Conservation (phyloP, 495 filamentous ascomycete genomes). For the Aspergillus bridgeri region DNA sequence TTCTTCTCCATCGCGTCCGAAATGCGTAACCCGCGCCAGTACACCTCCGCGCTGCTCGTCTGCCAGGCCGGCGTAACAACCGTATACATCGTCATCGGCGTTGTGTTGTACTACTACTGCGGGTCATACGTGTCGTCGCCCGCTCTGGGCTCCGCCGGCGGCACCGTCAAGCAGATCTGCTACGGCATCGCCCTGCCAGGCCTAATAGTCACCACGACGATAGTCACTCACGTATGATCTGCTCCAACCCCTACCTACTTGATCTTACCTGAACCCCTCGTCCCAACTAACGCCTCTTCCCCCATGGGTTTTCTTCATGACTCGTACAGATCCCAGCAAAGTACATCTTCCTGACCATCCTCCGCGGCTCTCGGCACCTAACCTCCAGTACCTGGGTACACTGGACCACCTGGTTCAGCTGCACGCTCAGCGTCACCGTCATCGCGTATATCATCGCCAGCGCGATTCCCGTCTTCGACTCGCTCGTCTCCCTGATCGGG, state of each 20-base stretch:
- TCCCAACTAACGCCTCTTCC: slow-evolving; percentile 25
- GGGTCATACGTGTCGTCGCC: slow-evolving; percentile 66
- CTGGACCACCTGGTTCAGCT: slow-evolving; percentile 56
- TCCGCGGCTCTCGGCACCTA: slow-evolving; percentile 50
- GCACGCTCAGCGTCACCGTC: slow-evolving; percentile 53
- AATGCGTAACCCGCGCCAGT: slow-evolving; percentile 65
- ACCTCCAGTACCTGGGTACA: slow-evolving; percentile 55
- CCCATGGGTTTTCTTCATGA: background rate
- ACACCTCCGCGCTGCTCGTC: slow-evolving; percentile 52
- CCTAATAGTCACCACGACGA: slow-evolving; percentile 29
- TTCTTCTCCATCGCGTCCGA: slow-evolving; percentile 73
- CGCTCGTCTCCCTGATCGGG: slow-evolving; percentile 57
- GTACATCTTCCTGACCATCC: slow-evolving; percentile 60
- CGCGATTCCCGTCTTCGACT: slow-evolving; percentile 66
- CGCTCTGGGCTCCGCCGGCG: slow-evolving; percentile 63
- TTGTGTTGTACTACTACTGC: slow-evolving; percentile 66
- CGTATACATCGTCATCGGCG: slow-evolving; percentile 63
- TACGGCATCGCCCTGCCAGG: slow-evolving; percentile 72
- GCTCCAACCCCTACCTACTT: slow-evolving; percentile 56
- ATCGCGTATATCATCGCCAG: slow-evolving; percentile 67
- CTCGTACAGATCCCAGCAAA: slow-evolving; percentile 39
- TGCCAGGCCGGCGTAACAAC: slow-evolving; percentile 46
- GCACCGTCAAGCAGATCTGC: slow-evolving; percentile 60
- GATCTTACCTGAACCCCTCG: slow-evolving; percentile 43
- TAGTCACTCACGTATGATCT: slow-evolving; percentile 35